Base-by-base conservation (phyloP, 495 filamentous ascomycete species). In the Chaetomium tenue region DNA sequence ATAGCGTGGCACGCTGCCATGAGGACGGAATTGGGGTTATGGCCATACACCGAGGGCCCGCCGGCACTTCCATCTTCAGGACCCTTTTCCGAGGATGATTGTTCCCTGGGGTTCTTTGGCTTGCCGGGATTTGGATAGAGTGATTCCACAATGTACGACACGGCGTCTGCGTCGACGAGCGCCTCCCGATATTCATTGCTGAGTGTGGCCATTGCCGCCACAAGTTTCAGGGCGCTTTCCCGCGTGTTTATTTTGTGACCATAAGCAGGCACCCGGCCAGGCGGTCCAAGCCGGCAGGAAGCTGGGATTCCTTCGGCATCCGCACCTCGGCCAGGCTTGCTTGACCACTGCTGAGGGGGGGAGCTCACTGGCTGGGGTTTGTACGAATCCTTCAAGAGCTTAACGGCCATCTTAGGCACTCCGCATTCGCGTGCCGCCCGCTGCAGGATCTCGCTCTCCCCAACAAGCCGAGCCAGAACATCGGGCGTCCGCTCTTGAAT, bases 171-270 rank as follows among this genome's bases (percentile, higher is more conserved):
- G 23, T 93, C 91, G 56, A 93, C 89, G 50, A 98, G 82, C 4
- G 82, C 80, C 73, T 96, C 96, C 28, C 92, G 84, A 68, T 92
- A 92, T 42, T 90, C 86, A 62, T 98, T 92, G 58, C 91, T 92
- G 70, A 89, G 88, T 6, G 89, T 83, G 18, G 89, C 87, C 63
- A 98, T 72, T 6, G 89, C 87, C 50, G 90, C 89, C 55, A 98
- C 76, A 13, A 91, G 91, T 63, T 86, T 87, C 26, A 98, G 76
- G n/a, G 88, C 85, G 55, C 85, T 86, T 72, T 92, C 90, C 54
- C 93, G 84, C 63, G 91, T 85, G 70, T 83, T 88, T 78, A 92
- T 87, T 25, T 87, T 83, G 75, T 97, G 93, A 8, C 84, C 81
- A 59, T 88, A 78, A 13, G 85, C 78, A 0, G 85, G 82, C 7